Evolutionary conservation across 306 rosid genomes (phyloP), one percentile per base, ranked within the genome.

Genomic region (Ormosia emarginata): DNA sequence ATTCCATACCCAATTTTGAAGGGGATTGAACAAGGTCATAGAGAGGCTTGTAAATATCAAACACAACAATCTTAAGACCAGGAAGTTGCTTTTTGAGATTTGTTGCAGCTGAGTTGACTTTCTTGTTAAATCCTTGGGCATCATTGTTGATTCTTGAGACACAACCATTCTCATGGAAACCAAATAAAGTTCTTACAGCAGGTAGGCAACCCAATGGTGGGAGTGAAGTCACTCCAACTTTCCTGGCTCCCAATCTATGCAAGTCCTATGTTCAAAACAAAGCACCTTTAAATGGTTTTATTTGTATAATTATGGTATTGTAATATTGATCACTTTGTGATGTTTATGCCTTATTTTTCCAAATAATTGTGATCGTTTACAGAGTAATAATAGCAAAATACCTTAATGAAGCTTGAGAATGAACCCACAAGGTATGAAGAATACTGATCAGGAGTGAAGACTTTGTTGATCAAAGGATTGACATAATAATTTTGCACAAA

Each of bases 141-240:
- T 91, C 90, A 6, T 58, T 75, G 85, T 90, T 94, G 88, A 89
- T 61, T 52, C 86, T 84, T 29, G 87, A 11, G 44, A 92, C 90
- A 58, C 97, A 92, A 2, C 97, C 94, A 13, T 57, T 84, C 74
- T 90, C 61, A 29, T 81, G 90, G 44, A n/a, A 67, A 46, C 95
- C 93, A 72, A 90, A 90, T 7, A 88, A 65, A 56, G 95, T 81
- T 55, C 84, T 89, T 73, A 87, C 90, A 55, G 82, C 83, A 41
- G 98, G 97, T 52, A 94, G 81, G 86, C 98, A 94, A 56, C 98
- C 98, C 85, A 94, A 74, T 67, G 97, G 95, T 43, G 98, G 97
- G 15, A 94, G 88, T 86, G 97, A 87, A 32, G 94, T 94, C 81
- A 89, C 98, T 59, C 98, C 97, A 57, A 94, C 75, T 75, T 84